Evolutionary conservation across 805 yeast species (phyloP).

Genomic region (Kodamaea kakaduensis): DNA sequence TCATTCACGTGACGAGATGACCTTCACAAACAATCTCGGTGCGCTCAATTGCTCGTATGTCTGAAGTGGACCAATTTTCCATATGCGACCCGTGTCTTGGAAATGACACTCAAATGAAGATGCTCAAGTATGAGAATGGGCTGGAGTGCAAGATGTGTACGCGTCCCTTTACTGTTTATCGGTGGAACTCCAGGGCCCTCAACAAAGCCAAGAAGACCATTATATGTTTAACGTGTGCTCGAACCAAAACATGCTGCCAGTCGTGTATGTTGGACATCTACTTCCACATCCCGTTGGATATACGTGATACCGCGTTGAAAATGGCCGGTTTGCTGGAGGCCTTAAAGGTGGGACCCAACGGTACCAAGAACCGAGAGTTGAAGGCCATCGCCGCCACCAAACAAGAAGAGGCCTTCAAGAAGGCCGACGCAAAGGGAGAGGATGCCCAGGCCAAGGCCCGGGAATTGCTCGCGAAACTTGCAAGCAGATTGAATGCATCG

Average conservation of each 20-base stretch:
- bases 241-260: slow-evolving; percentile 81
- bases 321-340: slow-evolving; percentile 51
- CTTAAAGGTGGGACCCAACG: slow-evolving; percentile 12
- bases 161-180: slow-evolving; percentile 74
- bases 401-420: slow-evolving; percentile 48
- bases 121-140: slow-evolving; percentile 68
- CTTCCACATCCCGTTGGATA: slow-evolving; percentile 72
- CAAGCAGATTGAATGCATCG: slow-evolving; percentile 25
- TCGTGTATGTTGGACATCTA: slow-evolving; percentile 78
- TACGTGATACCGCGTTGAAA: slow-evolving; percentile 76
- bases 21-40: slow-evolving; percentile 4
- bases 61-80: slow-evolving; percentile 34
- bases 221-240: slow-evolving; percentile 77
- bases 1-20: too few relatives aligned
- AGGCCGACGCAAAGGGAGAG: slow-evolving; percentile 10
- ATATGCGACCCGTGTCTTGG: slow-evolving; percentile 78
- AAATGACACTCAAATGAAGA: slow-evolving; percentile 55
- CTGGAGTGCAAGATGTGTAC: slow-evolving; percentile 85
- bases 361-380: slow-evolving; percentile 29
- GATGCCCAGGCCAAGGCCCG: slow-evolving; percentile 35
- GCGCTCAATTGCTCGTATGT: too few relatives aligned
- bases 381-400: slow-evolving; percentile 42
- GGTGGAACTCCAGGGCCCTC: slow-evolving; percentile 53
- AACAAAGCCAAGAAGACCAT: slow-evolving; percentile 55
- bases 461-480: slow-evolving; percentile 49